Percentiles rank a stretch among this genome's conserved stretches.
These are phyloP conservation scores for Dryadomyces quercivorus DNA, from an alignment of 2,329 filamentous ascomycete genomes.

Conservation along the genomic window DNA sequence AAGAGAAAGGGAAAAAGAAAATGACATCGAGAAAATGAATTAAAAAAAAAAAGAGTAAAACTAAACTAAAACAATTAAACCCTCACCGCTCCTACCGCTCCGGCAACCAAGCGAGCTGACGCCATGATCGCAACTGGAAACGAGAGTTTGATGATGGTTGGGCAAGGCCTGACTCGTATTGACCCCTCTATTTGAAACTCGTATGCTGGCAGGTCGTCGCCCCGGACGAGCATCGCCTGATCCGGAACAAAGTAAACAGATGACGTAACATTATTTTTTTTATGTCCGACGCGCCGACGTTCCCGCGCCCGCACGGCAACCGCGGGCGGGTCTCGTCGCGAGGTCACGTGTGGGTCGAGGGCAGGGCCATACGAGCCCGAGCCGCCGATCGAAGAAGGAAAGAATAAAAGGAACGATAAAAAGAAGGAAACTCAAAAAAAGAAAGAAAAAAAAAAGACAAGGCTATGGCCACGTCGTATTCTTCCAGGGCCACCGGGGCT, in stretches of 20 bases:
- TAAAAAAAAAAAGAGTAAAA: too few relatives aligned
- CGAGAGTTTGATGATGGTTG: too few relatives aligned
- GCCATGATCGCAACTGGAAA: too few relatives aligned
- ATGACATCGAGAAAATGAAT: too few relatives aligned
- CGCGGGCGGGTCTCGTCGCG: not conserved
- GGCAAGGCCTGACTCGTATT: not conserved
- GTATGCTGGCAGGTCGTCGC: not conserved
- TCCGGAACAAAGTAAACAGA: constrained; percentile 8
- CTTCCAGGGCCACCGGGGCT: not conserved
- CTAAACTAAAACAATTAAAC: too few relatives aligned
- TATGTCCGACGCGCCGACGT: not conserved
- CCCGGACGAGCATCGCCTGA: not conserved
- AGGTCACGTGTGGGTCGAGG: not conserved
- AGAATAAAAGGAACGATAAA: not conserved
- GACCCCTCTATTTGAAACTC: too few relatives aligned
- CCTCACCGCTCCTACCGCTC: too few relatives aligned
- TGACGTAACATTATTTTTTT: constrained; percentile 4
- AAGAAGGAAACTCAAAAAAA: not conserved
- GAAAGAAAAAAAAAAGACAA: not conserved
- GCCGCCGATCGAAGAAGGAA: not conserved
- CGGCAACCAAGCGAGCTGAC: too few relatives aligned
- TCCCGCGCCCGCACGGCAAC: not conserved
- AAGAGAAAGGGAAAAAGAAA: too few relatives aligned
- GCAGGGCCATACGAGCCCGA: not conserved
- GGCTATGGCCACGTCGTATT: not conserved